These are phyloP conservation scores for Eragrostis nindensis DNA, from an alignment of 176 grass and related monocot species.

Conservation along the genomic window DNA sequence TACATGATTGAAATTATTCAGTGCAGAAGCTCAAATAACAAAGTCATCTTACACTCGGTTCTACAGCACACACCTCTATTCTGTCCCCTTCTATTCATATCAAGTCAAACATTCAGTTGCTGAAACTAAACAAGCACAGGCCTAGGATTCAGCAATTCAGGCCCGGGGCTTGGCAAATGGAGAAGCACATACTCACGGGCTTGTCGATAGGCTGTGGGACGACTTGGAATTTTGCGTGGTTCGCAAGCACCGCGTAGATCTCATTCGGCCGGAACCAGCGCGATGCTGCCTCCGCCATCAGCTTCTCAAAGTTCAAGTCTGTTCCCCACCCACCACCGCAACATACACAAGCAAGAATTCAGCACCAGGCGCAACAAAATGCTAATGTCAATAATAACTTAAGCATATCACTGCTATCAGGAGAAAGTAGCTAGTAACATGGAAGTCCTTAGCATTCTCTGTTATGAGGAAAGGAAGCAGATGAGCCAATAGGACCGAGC, in stretches of 20 bases:
- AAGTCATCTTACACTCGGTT: not conserved
- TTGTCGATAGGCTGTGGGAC: constrained; percentile 71
- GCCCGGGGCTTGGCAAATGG: constrained; percentile 23
- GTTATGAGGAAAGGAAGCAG: not conserved
- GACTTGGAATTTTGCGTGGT: constrained; percentile 67
- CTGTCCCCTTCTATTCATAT: constrained; percentile 5
- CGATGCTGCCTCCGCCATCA: constrained; percentile 52
- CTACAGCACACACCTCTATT: not conserved
- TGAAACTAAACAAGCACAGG: constrained; percentile 38
- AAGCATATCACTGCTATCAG: not conserved
- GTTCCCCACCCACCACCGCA: constrained; percentile 31
- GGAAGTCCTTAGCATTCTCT: not conserved
- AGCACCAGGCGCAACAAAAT: not conserved
- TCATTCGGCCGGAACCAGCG: constrained; percentile 95
- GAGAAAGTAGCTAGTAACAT: not conserved
- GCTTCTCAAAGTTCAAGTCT: constrained; percentile 84
- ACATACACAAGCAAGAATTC: constrained; percentile 21
- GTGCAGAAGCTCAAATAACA: constrained; percentile 1
- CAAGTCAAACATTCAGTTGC: constrained; percentile 2
- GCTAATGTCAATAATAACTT: not conserved
- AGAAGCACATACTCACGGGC: constrained; percentile 61
- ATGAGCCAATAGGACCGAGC: not conserved
- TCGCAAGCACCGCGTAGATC: constrained; percentile 82
- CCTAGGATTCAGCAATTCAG: constrained; percentile 12
- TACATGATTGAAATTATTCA: not conserved